Conservation (phyloP, 805 yeast genomes). For the Wickerhamiella azyma region DNA sequence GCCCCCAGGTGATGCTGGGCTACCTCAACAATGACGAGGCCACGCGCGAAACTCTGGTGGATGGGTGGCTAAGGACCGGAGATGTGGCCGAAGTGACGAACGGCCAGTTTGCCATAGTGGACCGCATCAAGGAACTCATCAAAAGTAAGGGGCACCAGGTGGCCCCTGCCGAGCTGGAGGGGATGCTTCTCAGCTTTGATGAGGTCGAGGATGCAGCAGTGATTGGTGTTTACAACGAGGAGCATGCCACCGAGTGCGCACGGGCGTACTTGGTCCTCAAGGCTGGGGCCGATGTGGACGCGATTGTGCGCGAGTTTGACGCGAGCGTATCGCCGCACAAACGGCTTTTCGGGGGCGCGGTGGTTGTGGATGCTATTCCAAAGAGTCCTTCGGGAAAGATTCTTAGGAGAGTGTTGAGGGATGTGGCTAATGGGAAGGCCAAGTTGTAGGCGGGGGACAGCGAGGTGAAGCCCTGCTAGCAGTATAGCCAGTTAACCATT, state of each 20-base stretch:
- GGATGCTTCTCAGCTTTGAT: slow-evolving; percentile 61
- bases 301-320: slow-evolving; percentile 22
- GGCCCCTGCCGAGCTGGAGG: slow-evolving; percentile 90
- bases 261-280: slow-evolving; percentile 22
- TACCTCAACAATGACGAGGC: slow-evolving; percentile 37
- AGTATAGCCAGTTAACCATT: too few relatives aligned
- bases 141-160: slow-evolving; percentile 66
- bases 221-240: slow-evolving; percentile 53
- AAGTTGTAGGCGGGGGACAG: not conserved
- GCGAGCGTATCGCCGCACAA: slow-evolving; percentile 24
- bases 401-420: slow-evolving; percentile 78
- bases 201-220: slow-evolving; percentile 78
- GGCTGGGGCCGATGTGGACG: slow-evolving; percentile 16
- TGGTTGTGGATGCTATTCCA: slow-evolving; percentile 69
- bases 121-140: slow-evolving; percentile 52
- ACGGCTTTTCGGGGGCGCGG: slow-evolving; percentile 32
- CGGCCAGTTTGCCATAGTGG: slow-evolving; percentile 35
- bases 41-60: slow-evolving; percentile 32
- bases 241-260: slow-evolving; percentile 55
- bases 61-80: slow-evolving; percentile 44
- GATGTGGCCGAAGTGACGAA: slow-evolving; percentile 33
- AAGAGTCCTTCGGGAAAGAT: slow-evolving; percentile 90
- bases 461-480: too few relatives aligned
- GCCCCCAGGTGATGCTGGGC: slow-evolving; percentile 37
- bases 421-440: slow-evolving; percentile 21